A percentile compares a stretch with the other conserved stretches of the same genome.
phyloP scores from a whole-genome alignment of 345 rosid species.

The Lenwebbia sp. region DNA sequence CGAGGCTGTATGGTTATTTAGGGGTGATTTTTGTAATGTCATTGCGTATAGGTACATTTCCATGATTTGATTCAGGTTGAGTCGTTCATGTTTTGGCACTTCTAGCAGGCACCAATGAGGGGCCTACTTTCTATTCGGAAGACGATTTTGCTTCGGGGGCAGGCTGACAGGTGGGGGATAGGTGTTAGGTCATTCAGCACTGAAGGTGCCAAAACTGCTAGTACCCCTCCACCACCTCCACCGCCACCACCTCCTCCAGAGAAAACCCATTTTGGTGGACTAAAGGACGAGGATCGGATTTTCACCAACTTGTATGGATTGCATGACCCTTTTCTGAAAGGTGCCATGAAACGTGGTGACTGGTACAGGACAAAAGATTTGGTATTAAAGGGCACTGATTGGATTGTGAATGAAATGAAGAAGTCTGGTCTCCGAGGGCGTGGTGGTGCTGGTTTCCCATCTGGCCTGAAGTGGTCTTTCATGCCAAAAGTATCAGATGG shows the following conservation, averaged over 20 bases:
- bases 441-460: constrained; percentile 98
- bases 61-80: background rate
- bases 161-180: constrained; percentile 26
- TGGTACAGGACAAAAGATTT: constrained; percentile 95
- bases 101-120: constrained; percentile 65
- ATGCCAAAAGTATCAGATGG: constrained; percentile 98
- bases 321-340: constrained; percentile 92
- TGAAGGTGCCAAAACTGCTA: constrained; percentile 56
- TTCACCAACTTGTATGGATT: constrained; percentile 87
- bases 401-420: constrained; percentile 92
- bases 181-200: constrained; percentile 64
- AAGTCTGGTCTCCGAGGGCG: constrained; percentile 97
- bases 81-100: background rate
- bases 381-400: constrained; percentile 93
- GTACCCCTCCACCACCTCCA: constrained; percentile 56
- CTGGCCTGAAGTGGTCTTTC: constrained; percentile 98
- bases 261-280: constrained; percentile 94
- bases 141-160: constrained; percentile 27
- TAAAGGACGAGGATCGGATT: constrained; percentile 92
- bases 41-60: background rate
- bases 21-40: background rate
- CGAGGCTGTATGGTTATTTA: background rate
- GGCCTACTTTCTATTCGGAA: constrained; percentile 62
- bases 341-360: constrained; percentile 93
- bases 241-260: constrained; percentile 93